A percentile compares a stretch with the other conserved stretches of the same genome.
These are phyloP conservation scores for Pleurotus platypus DNA, from an alignment of 768 basidiomycete genomes.

Conservation along the genomic window DNA sequence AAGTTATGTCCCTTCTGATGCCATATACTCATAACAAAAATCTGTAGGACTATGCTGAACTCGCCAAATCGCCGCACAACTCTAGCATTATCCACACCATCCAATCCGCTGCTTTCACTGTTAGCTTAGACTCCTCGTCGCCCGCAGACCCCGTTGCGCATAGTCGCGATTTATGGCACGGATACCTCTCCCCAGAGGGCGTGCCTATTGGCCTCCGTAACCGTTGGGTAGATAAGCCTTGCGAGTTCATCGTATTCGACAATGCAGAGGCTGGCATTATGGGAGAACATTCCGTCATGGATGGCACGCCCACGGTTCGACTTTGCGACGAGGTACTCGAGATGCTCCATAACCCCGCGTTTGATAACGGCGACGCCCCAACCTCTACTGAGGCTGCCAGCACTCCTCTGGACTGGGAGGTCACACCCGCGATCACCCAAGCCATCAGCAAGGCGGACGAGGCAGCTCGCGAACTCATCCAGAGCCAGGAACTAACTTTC, in stretches of 20 bases:
- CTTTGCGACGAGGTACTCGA: conserved; percentile 68
- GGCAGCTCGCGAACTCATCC: conserved; percentile 54
- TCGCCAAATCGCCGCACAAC: conserved; percentile 62
- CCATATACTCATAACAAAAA: neutral
- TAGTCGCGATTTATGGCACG: conserved; percentile 82
- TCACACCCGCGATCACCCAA: conserved; percentile 39
- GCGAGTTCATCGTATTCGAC: conserved; percentile 83
- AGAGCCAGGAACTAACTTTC: conserved; percentile 61
- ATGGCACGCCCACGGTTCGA: conserved; percentile 78
- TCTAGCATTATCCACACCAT: conserved; percentile 63
- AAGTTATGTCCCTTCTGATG: neutral
- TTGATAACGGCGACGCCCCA: conserved; percentile 53
- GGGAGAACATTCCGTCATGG: conserved; percentile 93
- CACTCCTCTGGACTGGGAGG: conserved; percentile 58
- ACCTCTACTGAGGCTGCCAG: conserved; percentile 28
- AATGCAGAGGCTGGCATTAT: conserved; percentile 80
- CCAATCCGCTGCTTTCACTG: conserved; percentile 81
- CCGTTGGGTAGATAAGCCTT: conserved; percentile 89
- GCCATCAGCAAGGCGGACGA: conserved; percentile 58
- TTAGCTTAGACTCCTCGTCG: conserved; percentile 68
- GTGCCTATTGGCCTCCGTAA: conserved; percentile 59
- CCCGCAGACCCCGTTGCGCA: conserved; percentile 52
- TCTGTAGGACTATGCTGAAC: conserved; percentile 56
- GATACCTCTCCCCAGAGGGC: conserved; percentile 37
- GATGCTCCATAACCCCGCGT: conserved; percentile 53